Conservation (phyloP, 495 filamentous ascomycete species). For the Tuber aestivum region DNA sequence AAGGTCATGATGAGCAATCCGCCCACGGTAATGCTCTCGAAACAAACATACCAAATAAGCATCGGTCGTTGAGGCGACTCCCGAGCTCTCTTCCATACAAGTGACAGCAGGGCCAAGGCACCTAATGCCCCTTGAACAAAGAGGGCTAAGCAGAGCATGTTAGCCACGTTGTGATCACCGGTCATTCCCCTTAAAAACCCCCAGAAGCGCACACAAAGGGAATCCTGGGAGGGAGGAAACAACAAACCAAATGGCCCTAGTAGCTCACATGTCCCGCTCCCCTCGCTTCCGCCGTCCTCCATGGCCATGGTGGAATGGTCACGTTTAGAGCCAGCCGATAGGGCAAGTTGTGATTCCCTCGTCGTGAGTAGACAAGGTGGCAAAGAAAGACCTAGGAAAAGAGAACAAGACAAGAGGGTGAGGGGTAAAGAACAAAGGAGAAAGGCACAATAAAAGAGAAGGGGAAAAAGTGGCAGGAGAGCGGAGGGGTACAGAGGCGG, state of each 20-base stretch:
- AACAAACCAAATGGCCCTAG: conserved; percentile 41
- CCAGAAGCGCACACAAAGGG: not conserved
- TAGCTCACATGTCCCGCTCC: conserved; percentile 37
- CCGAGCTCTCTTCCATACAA: conserved; percentile 89
- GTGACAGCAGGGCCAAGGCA: conserved; percentile 67
- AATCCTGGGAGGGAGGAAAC: not conserved
- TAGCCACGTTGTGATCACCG: conserved; percentile 3
- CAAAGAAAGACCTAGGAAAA: not conserved
- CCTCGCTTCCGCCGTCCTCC: conserved; percentile 29
- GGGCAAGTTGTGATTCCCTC: conserved; percentile 10
- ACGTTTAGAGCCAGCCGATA: conserved; percentile 27
- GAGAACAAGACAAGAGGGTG: conserved; percentile 3
- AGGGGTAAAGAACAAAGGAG: not conserved
- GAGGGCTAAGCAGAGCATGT: conserved; percentile 51
- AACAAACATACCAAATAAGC: conserved; percentile 64
- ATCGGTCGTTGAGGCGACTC: conserved; percentile 86
- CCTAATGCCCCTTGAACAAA: conserved; percentile 87
- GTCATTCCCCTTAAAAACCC: conserved; percentile 1
- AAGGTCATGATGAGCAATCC: not conserved
- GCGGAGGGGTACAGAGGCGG: not conserved
- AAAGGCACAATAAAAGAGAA: too few species aligned
- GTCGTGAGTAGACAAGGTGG: conserved; percentile 1
- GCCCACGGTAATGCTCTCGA: not conserved
- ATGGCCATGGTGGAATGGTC: conserved; percentile 29
- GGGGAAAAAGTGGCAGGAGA: not conserved